Evolutionary conservation across 2,329 filamentous ascomycete species (phyloP).

Genomic region (Cytospora piceicola): DNA sequence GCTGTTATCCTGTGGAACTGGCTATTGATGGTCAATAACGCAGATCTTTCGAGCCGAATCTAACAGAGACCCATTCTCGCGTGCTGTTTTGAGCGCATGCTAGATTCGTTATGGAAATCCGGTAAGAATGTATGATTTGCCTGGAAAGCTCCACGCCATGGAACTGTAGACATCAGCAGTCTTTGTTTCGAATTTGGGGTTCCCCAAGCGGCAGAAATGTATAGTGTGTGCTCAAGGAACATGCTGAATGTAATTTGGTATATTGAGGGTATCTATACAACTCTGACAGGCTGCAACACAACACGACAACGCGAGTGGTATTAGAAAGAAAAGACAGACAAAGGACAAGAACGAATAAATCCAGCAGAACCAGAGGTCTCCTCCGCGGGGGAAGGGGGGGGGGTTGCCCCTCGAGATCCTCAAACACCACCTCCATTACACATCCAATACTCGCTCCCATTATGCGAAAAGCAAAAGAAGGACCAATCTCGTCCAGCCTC

Average conservation of each 20-base stretch:
- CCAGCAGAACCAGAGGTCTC: conserved; percentile 9
- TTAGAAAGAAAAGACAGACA: conserved; percentile 15
- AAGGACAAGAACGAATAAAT: not conserved
- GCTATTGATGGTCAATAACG: not conserved
- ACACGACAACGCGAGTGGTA: conserved; percentile 25
- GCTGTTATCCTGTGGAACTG: not conserved
- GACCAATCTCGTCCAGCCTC: conserved; percentile 1
- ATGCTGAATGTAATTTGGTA: conserved; percentile 26
- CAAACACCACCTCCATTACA: conserved; percentile 13
- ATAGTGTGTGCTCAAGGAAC: not conserved
- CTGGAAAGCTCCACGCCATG: not conserved
- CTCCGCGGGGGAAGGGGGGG: conserved; percentile 1
- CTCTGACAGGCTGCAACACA: conserved; percentile 27
- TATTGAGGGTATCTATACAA: conserved; percentile 32
- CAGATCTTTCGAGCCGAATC: not conserved
- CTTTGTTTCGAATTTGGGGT: not conserved
- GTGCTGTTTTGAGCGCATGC: not conserved
- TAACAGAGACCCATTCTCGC: not conserved
- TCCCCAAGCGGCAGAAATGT: not conserved
- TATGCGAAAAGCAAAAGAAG: conserved; percentile 3
- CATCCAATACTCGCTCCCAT: conserved; percentile 17
- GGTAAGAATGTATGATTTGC: not conserved
- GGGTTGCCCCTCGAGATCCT: not conserved
- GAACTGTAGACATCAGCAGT: not conserved
- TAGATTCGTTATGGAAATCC: not conserved